These are phyloP conservation scores for Athelia psychrophila DNA, from an alignment of 1,284 basidiomycete genomes.

Conservation along the genomic window DNA sequence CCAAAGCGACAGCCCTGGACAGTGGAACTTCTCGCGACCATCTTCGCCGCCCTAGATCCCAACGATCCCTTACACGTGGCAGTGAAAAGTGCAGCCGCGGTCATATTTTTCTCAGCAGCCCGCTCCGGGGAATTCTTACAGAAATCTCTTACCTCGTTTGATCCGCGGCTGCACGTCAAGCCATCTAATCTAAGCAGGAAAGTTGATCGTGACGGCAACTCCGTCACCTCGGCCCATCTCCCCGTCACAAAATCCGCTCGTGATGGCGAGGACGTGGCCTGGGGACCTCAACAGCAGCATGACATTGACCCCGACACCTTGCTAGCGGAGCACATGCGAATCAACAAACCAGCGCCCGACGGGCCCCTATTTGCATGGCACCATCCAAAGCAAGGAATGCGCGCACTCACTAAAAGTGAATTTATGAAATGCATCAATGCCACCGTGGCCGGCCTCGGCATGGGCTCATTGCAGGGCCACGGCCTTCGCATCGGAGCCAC, in stretches of 20 bases:
- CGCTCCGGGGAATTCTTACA: slow-evolving; percentile 34
- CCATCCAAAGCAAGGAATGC: background rate
- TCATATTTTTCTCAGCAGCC: slow-evolving; percentile 26
- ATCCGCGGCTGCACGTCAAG: slow-evolving; percentile 20
- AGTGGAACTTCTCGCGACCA: slow-evolving; percentile 9
- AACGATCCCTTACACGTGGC: slow-evolving; percentile 25
- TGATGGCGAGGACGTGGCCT: slow-evolving; percentile 23
- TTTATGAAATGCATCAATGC: background rate
- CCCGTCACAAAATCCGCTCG: slow-evolving; percentile 26
- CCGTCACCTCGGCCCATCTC: slow-evolving; percentile 20
- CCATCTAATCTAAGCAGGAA: slow-evolving; percentile 8
- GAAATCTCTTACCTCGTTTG: slow-evolving; percentile 27
- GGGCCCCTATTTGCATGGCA: slow-evolving; percentile 26
- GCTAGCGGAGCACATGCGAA: slow-evolving; percentile 21
- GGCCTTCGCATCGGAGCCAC: background rate
- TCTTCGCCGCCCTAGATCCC: slow-evolving; percentile 16
- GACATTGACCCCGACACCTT: slow-evolving; percentile 22
- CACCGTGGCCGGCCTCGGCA: background rate
- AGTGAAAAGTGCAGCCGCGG: slow-evolving; percentile 28
- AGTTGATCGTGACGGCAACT: slow-evolving; percentile 11
- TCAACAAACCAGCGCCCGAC: slow-evolving; percentile 24
- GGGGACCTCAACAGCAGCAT: slow-evolving; percentile 20
- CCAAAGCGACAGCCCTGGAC: slow-evolving; percentile 22
- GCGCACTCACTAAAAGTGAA: background rate
- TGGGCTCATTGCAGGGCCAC: background rate